Evolutionary conservation across 2,329 filamentous ascomycete species (phyloP), one percentile per base, ranked within the genome.

Genomic region (Aspergillus proliferans): DNA sequence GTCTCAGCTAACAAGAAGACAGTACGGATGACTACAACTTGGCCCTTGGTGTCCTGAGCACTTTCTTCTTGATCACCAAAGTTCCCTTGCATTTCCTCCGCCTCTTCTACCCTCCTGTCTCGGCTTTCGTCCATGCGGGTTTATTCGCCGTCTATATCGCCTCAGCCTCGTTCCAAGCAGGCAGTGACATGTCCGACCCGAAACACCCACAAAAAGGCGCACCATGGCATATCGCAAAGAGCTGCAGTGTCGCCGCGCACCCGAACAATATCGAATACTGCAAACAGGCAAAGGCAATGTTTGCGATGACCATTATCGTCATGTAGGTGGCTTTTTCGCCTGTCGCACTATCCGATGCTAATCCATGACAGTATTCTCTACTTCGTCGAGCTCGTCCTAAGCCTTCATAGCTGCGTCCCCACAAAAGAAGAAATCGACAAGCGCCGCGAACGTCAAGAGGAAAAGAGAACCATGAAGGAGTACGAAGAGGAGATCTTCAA

Each of bases 151-250:
- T 85, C 14, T 85, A 78, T 63, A 70, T 77, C n/a, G 71, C 77
- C 50, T 76, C 77, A 46, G 71, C 80, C 30, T 69, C 75, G 51
- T 77, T 74, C 48, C 82, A 85, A 62, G 77, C 76, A 9, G 74
- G 75, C 40, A 73, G 77, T 46, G 82, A 85, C 61, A 80, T 72
- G 57, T 79, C 76, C 51, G 82, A 85, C 58, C 75, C 77, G 1
- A 57, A 68, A 1, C 77, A 78, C 52, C 71, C 69, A 3, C 78
- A 81, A 53, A 69, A 71, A 6, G 80, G 81, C 28, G 65, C 79
- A 15, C 80, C 82, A 6, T 85, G 82, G 82, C 84, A 83, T 60
- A 77, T 85, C 55, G 78, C 78, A 46, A 83, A 83, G 64, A 77
- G 69, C 55, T 85, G 82, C 68, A 73, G 66, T 46, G 75, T 82